phyloP scores from a whole-genome alignment of 2,329 filamentous ascomycete species.

The Diaporthe velutina region DNA sequence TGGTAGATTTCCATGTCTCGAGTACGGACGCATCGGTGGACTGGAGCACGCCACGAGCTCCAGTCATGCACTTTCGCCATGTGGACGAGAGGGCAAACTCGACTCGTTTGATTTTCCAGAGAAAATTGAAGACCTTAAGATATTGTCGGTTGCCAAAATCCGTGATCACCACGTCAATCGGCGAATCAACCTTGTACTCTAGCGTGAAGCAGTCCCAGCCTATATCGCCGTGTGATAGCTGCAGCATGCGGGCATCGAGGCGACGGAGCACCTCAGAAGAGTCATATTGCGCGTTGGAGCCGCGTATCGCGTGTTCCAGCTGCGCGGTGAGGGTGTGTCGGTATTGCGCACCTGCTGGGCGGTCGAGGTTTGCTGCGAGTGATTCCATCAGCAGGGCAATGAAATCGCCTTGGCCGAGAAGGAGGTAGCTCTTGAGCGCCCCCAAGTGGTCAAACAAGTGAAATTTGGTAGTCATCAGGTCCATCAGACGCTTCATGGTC shows the following conservation, averaged over 20 bases:
- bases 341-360: conserved; percentile 96
- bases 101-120: conserved; percentile 98
- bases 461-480: conserved; percentile 96
- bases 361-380: conserved; percentile 89
- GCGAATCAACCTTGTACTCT: conserved; percentile 97
- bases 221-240: conserved; percentile 95
- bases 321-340: conserved; percentile 98
- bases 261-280: conserved; percentile 90
- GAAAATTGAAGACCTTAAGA: conserved; percentile 98
- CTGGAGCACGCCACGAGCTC: conserved; percentile 89
- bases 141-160: conserved; percentile 97
- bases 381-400: conserved; percentile 98
- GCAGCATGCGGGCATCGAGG: conserved; percentile 97
- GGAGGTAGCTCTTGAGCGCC: conserved; percentile 93
- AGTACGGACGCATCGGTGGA: conserved; percentile 77
- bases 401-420: conserved; percentile 96
- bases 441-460: conserved; percentile 92
- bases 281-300: conserved; percentile 97
- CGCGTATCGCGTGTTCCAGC: conserved; percentile 95
- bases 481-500: conserved; percentile 94
- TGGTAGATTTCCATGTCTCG: conserved; percentile 89
- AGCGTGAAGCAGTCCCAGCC: conserved; percentile 99
- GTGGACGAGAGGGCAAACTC: conserved; percentile 93
- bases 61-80: conserved; percentile 97
- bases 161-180: conserved; percentile 96